Base-by-base conservation (phyloP, 345 rosid species). In the Lepidium sativum region DNA sequence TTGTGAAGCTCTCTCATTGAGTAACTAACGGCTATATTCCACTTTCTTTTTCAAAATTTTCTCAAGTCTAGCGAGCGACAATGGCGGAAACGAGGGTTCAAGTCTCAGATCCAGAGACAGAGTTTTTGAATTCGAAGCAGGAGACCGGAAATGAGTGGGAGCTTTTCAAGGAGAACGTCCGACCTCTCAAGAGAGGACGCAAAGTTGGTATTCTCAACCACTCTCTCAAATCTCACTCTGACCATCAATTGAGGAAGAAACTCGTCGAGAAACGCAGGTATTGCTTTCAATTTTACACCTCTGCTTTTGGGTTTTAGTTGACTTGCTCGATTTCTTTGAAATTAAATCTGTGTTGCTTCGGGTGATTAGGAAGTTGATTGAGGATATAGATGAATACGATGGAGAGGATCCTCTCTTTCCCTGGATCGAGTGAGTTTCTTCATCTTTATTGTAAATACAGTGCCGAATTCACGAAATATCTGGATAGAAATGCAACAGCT, bases 141-240 rank as follows among this genome's bases (percentile, higher is more conserved):
- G 84, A 87, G 80, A 87, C 88, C 0, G 91, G 97, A 5, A 49
- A 75, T 45, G 96, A 92, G 73, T 92, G 98, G 98, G 97, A 92
- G 67, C 81, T 84, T 33, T 92, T 77, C 81, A 92, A 92, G 70
- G 98, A 92, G 58, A 92, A 92, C 73, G 88, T 92, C 6, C 72
- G 92, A 60, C 96, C 96, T 0, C 63, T 92, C 42, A 89, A 89
- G 82, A 75, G 98, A 64, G 98, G 98, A 16, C 95, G 98, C 53
- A 84, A 86, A 21, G 79, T 92, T 59, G 15, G 70, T 34, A 72
- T 83, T 65, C 79, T 92, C 49, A 92, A 89, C 74, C 67, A 82
- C 13, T 77, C 96, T 51, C 98, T 92, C 63, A 81, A 78, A 69
- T 85, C 96, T 35, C 88, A 87, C 54, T 38, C 77, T 43, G 55